phyloP scores from a whole-genome alignment of 2,329 filamentous ascomycete genomes.

The Aspergillus pseudoterreus region DNA sequence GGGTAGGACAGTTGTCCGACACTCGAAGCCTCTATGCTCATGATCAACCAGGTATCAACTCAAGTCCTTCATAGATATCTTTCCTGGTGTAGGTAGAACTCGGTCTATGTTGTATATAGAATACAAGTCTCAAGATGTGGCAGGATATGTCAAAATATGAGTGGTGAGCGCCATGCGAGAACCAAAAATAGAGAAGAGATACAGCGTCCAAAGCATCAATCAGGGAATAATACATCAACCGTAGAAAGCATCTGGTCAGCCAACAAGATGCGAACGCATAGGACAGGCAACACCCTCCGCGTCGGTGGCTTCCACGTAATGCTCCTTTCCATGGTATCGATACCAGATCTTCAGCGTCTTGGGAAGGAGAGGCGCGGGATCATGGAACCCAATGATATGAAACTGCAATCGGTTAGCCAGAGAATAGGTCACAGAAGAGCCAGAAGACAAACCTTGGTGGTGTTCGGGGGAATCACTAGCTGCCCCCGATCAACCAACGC shows the following conservation, averaged over 20 bases:
- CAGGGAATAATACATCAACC: neutral
- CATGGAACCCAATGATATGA: slow-evolving; percentile 42
- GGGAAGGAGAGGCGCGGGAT: slow-evolving; percentile 39
- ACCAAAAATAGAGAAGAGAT: too few relatives aligned
- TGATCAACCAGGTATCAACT: too few relatives aligned
- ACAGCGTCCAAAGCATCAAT: neutral
- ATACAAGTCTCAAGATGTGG: too few relatives aligned
- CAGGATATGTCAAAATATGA: too few relatives aligned
- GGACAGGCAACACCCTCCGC: slow-evolving; percentile 37
- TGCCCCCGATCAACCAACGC: slow-evolving; percentile 42
- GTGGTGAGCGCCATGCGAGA: too few relatives aligned
- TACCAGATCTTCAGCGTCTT: slow-evolving; percentile 43
- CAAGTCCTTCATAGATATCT: too few relatives aligned
- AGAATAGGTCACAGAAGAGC: neutral
- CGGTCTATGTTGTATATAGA: too few relatives aligned
- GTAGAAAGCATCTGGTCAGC: neutral
- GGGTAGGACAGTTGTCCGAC: too few relatives aligned
- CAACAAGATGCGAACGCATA: slow-evolving; percentile 34
- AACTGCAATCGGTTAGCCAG: slow-evolving; percentile 29
- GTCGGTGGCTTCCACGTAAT: slow-evolving; percentile 36
- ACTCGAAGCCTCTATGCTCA: too few relatives aligned
- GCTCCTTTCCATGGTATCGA: slow-evolving; percentile 35
- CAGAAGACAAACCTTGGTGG: slow-evolving; percentile 30
- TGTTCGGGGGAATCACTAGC: slow-evolving; percentile 33
- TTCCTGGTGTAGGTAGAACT: too few relatives aligned